phyloP scores from a whole-genome alignment of 1,139 yeast genomes.

The Saccharomycopsis hybrid region DNA sequence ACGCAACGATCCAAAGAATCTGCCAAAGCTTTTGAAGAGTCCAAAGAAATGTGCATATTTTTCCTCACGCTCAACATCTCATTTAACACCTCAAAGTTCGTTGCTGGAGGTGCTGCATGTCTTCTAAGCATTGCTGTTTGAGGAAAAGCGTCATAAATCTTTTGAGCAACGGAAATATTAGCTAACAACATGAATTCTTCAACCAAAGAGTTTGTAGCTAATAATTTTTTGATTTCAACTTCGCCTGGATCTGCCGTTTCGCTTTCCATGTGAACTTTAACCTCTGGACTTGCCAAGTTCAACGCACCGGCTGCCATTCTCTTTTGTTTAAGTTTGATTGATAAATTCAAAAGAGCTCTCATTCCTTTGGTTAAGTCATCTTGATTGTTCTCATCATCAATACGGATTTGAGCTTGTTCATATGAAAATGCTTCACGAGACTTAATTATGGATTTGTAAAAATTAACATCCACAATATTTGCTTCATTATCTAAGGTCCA shows the following conservation, averaged over 20 bases:
- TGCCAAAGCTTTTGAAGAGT: conserved; percentile 86
- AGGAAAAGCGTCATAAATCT: conserved; percentile 87
- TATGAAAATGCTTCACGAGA: conserved; percentile 95
- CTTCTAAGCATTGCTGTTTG: conserved; percentile 98
- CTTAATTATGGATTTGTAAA: conserved; percentile 80
- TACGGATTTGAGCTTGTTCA: conserved; percentile 85
- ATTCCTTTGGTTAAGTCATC: conserved; percentile 88
- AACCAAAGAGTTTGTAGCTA: conserved; percentile 91
- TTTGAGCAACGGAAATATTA: conserved; percentile 90
- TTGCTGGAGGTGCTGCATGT: conserved; percentile 93
- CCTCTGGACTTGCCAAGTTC: conserved; percentile 96
- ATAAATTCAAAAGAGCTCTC: conserved; percentile 70
- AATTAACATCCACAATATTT: conserved; percentile 73
- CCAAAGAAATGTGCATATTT: conserved; percentile 64
- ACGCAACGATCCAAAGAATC: conserved; percentile 86
- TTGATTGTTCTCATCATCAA: conserved; percentile 69
- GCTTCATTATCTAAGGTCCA: conserved; percentile 94
- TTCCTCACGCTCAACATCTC: conserved; percentile 86
- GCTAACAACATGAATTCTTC: conserved; percentile 99
- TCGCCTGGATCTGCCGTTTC: conserved; percentile 97
- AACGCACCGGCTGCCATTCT: conserved; percentile 94
- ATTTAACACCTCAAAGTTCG: conserved; percentile 83
- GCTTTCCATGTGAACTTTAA: conserved; percentile 92
- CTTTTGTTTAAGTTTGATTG: conserved; percentile 77
- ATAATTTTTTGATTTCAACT: conserved; percentile 81